Percentiles rank a stretch among this genome's conserved stretches.
Conservation (phyloP, 2,329 filamentous ascomycete species). For the Colletotrichum destructivum region DNA sequence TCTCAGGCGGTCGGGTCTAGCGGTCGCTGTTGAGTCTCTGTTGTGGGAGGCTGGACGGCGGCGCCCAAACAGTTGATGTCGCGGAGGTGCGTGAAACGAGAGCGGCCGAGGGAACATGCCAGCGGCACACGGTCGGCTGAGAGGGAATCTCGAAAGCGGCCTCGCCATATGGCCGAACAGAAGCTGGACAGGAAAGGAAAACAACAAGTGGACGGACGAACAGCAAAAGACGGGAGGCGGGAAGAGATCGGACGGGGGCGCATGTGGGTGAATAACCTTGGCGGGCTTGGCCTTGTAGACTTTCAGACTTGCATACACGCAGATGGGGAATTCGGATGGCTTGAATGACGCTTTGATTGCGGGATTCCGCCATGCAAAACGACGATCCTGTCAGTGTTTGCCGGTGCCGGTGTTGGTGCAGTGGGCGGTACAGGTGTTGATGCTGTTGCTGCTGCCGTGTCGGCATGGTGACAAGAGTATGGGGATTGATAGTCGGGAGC, state of each 20-base stretch:
- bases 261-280: neutral
- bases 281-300: constrained; percentile 6
- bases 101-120: constrained; percentile 21
- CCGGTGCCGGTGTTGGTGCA: too few species aligned
- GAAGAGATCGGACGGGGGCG: constrained; percentile 28
- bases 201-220: neutral
- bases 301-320: constrained; percentile 9
- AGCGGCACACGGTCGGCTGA: neutral
- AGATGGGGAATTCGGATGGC: constrained; percentile 26
- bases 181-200: constrained; percentile 5
- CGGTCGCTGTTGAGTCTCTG: neutral
- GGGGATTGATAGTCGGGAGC: constrained; percentile 4
- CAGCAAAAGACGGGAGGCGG: constrained; percentile 19
- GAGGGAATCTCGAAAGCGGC: neutral
- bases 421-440: neutral
- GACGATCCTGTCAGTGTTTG: constrained; percentile 33
- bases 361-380: constrained; percentile 26
- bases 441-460: constrained; percentile 20
- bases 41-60: constrained; percentile 11
- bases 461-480: constrained; percentile 6
- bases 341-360: constrained; percentile 37
- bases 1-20: neutral
- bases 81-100: constrained; percentile 29
- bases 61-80: constrained; percentile 32
- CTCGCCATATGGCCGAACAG: too few species aligned